These are phyloP conservation scores for Russula sp. DNA, from an alignment of 768 basidiomycete genomes.

Conservation along the genomic window DNA sequence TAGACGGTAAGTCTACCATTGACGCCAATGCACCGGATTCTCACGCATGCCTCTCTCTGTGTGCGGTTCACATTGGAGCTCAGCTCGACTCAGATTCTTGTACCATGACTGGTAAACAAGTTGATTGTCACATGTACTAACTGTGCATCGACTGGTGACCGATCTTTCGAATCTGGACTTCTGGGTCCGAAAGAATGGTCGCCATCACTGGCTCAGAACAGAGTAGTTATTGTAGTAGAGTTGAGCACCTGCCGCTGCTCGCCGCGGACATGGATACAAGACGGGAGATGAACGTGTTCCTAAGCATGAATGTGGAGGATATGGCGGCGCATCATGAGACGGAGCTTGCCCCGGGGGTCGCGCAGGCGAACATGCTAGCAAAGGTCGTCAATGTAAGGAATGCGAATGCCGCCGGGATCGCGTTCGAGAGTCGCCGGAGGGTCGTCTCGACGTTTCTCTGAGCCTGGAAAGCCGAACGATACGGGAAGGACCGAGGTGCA, in stretches of 20 bases:
- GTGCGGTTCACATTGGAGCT: no score
- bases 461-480: constrained; percentile 50
- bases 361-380: constrained; percentile 52
- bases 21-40: no score
- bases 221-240: no score
- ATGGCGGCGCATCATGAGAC: constrained; percentile 17
- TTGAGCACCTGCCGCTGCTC: constrained; percentile 54
- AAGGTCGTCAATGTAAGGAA: constrained; percentile 78
- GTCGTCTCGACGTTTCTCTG: constrained; percentile 76
- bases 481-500: constrained; percentile 93
- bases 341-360: constrained; percentile 31
- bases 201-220: no score
- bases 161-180: no score
- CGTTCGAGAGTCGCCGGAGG: constrained; percentile 77
- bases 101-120: no score
- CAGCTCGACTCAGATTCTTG: no score
- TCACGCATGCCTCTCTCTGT: no score
- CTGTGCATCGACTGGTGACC: no score
- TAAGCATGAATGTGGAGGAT: background rate
- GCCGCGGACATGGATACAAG: constrained; percentile 28
- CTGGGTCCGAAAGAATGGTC: no score
- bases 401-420: constrained; percentile 79
- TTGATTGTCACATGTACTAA: no score
- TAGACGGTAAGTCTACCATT: no score
- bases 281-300: background rate